Evolutionary conservation across 148 eudicot species (phyloP), one percentile per base, ranked within the genome.

Genomic region (Pharnaceum exiguum): DNA sequence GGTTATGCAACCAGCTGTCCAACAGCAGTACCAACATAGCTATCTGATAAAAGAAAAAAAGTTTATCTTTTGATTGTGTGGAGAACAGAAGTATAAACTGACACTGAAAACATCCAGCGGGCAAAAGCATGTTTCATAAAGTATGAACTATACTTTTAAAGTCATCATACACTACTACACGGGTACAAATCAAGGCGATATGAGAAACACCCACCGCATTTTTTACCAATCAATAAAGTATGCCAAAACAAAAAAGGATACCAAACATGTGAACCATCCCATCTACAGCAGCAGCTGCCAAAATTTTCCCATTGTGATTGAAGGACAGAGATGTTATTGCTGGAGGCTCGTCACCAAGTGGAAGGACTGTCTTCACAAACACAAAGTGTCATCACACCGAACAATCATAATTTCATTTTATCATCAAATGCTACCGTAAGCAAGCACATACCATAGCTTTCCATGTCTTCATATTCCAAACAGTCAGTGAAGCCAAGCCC

Each of bases 241-340:
- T 23, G 65, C 47, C 36, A n/a, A n/a, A n/a, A 23, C n/a, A 42
- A 9, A n/a, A n/a, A 64, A 87, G 98, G 96, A 91, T 91, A 87
- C 98, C 98, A 76, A 91, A 91, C 84, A 91, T 91, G 71, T 91
- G 98, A 74, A 91, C 85, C 98, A 91, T 87, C 70, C 98, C 98
- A 83, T 91, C 98, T 58, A 77, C 86, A 51, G 98, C 98, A 71
- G 96, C 84, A 73, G 96, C 98, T 54, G 96, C 98, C 73, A 91
- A 77, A 60, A 91, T 86, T 79, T 91, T 91, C 52, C 98, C 98
- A 51, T 91, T 91, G 75, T 91, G 98, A 74, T 87, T 91, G 77
- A 91, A 91, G 72, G 94, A 79, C 69, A 87, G 40, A 23, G 96
- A 91, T 50, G 96, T 91, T 60, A 91, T 85, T 51, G 96, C 94